Evolutionary conservation across 805 yeast genomes (phyloP), one percentile per base, ranked within the genome.

Genomic region (Starmerella apis): DNA sequence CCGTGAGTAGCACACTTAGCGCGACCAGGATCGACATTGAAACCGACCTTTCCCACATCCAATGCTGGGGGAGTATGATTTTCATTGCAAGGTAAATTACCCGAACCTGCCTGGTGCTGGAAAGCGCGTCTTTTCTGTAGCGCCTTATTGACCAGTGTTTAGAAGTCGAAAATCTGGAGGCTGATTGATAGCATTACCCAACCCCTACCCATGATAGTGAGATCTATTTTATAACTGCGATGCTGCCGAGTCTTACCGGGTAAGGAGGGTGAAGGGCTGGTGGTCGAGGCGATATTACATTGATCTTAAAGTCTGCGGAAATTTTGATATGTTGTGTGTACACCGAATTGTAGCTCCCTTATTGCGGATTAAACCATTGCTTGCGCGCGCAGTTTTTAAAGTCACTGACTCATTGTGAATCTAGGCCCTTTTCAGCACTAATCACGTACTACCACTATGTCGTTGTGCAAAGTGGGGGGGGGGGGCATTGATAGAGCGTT

Each of bases 131-230:
- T 16, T 6, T 41, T 18, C 9, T 4, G 14, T 27, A 10, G 30
- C 22, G 14, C n/a, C n/a, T n/a, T 16, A 6, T n/a, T 31, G 9
- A n/a, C 19, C 31, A 41, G 33, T 27, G 23, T 18, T 18, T 27
- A 9, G 44, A 32, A 32, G 27, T 27, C 44, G 44, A 41, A 41
- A 41, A 41, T 27, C 44, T 25, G 24, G 44, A 41, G 33, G 44
- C 32, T 41, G 44, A 41, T 41, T 25, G 33, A 18, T 25, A 27
- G 24, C 27, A 27, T n/a, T 16, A n/a, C 32, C 6, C 20, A 18
- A 25, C 44, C 44, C 44, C 16, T 27, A 18, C 44, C 44, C 44
- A n/a, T 23, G 3, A 14, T n/a, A 32, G 20, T 25, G 24, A 27
- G 24, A 16, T 2, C 9, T 14, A 16, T 23, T 25, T 11, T 18